Conservation (phyloP, 2,329 filamentous ascomycete species). For the Nemania sp. region DNA sequence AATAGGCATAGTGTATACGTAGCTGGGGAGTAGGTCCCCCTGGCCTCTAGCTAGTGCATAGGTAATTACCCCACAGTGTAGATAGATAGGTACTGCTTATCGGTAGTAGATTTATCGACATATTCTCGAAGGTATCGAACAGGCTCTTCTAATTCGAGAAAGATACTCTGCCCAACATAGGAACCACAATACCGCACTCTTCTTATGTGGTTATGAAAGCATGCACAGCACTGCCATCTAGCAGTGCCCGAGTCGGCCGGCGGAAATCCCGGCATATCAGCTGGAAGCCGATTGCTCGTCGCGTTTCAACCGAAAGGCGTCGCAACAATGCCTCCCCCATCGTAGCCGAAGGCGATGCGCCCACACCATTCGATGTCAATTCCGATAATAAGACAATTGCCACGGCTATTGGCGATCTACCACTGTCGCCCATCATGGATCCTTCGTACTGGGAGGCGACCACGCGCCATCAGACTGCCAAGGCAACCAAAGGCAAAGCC, state of each 20-base stretch:
- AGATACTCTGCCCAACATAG: no score
- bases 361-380: constrained; percentile 44
- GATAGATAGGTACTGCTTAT: no score
- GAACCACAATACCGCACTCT: neutral
- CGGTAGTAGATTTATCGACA: no score
- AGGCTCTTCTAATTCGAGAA: no score
- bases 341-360: constrained; percentile 22
- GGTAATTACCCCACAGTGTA: no score
- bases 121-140: no score
- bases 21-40: no score
- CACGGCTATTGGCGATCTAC: constrained; percentile 52
- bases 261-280: neutral
- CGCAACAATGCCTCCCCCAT: constrained; percentile 26
- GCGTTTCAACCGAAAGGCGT: constrained; percentile 22
- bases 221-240: constrained; percentile 34
- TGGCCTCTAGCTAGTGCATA: no score
- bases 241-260: constrained; percentile 30
- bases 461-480: constrained; percentile 47
- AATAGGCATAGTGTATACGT: no score
- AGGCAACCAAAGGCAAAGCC: constrained; percentile 40
- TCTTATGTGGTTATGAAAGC: constrained; percentile 40
- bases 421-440: constrained; percentile 59
- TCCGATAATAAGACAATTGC: constrained; percentile 46
- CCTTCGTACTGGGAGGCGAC: constrained; percentile 51
- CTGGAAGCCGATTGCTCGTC: constrained; percentile 16